phyloP scores from a whole-genome alignment of 208 protist genomes.

The Leishmania tropica region DNA sequence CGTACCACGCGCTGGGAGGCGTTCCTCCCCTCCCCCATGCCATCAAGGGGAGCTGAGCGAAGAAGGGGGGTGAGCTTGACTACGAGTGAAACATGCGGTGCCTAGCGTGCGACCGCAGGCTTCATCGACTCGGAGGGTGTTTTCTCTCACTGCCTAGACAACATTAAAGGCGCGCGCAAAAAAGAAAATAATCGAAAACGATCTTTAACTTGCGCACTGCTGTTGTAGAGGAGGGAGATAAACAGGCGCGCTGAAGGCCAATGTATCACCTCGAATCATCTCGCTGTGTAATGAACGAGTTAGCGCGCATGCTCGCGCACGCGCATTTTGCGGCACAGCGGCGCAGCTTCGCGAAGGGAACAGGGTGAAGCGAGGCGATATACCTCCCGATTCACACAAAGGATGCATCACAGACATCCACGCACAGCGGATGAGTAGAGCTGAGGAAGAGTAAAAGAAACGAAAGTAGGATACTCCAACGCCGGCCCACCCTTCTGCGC shows the following conservation, averaged over 20 bases:
- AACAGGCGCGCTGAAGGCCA: neutral
- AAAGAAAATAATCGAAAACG: neutral
- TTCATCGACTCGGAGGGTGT: neutral
- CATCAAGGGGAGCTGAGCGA: neutral
- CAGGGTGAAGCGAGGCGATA: neutral
- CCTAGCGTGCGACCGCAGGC: neutral
- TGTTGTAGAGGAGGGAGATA: neutral
- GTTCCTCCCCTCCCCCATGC: neutral
- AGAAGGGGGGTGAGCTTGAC: neutral
- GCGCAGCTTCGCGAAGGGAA: neutral
- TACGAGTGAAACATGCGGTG: neutral
- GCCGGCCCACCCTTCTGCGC: neutral
- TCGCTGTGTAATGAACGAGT: neutral
- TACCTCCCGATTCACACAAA: neutral
- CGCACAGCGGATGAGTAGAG: neutral
- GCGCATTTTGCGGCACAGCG: neutral
- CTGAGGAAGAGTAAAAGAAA: neutral
- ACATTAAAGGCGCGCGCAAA: neutral
- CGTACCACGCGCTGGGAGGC: neutral
- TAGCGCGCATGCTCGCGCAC: neutral
- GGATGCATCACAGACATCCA: neutral
- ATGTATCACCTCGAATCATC: neutral
- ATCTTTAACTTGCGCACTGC: neutral
- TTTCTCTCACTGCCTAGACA: neutral
- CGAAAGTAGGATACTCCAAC: neutral